These are phyloP conservation scores for Cunninghamia lanceolata DNA, from an alignment of 75 land plant genomes.

Conservation along the genomic window DNA sequence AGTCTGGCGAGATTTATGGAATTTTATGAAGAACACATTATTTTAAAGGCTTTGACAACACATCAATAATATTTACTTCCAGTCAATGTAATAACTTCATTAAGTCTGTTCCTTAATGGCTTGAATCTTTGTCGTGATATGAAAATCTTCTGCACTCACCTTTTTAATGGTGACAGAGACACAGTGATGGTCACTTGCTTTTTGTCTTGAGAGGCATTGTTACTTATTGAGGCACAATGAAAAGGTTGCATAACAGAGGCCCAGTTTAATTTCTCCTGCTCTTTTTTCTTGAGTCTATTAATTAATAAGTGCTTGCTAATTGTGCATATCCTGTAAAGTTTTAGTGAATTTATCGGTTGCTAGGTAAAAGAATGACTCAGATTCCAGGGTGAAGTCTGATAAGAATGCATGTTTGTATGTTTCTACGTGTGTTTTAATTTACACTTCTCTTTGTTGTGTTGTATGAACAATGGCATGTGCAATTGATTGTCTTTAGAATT, in stretches of 20 bases:
- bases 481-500: not conserved
- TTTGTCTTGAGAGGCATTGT: not conserved
- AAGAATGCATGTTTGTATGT: not conserved
- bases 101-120: not conserved
- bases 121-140: not conserved
- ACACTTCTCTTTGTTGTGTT: not conserved
- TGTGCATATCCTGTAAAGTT: not conserved
- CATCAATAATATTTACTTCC: not conserved
- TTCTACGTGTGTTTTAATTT: not conserved
- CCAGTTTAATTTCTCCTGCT: not conserved
- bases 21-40: not conserved
- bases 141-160: not conserved
- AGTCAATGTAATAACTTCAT: not conserved
- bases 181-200: not conserved
- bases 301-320: not conserved
- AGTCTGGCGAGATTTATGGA: not conserved
- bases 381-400: not conserved
- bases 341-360: not conserved
- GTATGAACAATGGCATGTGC: not conserved
- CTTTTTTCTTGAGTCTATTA: not conserved
- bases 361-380: not conserved
- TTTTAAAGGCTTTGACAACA: not conserved
- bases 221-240: slow-evolving; percentile 1
- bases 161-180: not conserved
- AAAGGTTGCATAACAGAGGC: not conserved